phyloP scores from a whole-genome alignment of 371 early-diverging fungal species.

The Rhizopus sp. region DNA sequence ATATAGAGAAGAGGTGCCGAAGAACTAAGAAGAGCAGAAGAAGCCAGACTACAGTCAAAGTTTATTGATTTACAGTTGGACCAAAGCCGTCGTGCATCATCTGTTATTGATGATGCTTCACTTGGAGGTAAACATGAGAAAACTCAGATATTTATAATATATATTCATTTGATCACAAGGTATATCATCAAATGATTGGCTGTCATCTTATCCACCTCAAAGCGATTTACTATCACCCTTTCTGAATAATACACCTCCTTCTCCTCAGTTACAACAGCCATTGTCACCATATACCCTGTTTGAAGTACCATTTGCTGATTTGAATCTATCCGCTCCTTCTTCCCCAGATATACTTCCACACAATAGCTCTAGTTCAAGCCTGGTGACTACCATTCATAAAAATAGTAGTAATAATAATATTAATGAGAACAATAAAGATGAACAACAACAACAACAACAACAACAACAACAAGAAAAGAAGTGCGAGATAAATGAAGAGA shows the following conservation, averaged over 20 bases:
- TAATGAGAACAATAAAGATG: background rate
- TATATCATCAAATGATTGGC: conserved; percentile 26
- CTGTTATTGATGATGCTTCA: conserved; percentile 29
- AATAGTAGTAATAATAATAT: conserved; percentile 10
- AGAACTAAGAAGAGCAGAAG: conserved; percentile 46
- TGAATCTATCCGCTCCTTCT: conserved; percentile 39
- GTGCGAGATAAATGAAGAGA: conserved; percentile 3
- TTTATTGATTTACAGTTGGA: conserved; percentile 44
- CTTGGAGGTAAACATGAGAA: conserved; percentile 5
- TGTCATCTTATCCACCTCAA: conserved; percentile 10
- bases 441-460: conserved; percentile 1
- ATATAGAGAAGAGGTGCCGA: conserved; percentile 48
- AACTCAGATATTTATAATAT: background rate
- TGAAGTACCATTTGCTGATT: conserved; percentile 45
- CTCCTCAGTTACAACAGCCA: conserved; percentile 32
- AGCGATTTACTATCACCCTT: conserved; percentile 21
- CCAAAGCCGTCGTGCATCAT: conserved; percentile 30
- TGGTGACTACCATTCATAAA: background rate
- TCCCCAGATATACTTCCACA: conserved; percentile 26
- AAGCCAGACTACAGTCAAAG: conserved; percentile 43
- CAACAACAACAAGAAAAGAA: conserved; percentile 1
- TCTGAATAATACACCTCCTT: conserved; percentile 35
- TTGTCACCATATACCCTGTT: conserved; percentile 37
- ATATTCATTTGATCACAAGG: conserved; percentile 20
- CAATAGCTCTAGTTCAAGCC: too few relatives aligned